Evolutionary conservation across 164 flowering plant genomes (phyloP).

Genomic region (Chimonanthus praecox): DNA sequence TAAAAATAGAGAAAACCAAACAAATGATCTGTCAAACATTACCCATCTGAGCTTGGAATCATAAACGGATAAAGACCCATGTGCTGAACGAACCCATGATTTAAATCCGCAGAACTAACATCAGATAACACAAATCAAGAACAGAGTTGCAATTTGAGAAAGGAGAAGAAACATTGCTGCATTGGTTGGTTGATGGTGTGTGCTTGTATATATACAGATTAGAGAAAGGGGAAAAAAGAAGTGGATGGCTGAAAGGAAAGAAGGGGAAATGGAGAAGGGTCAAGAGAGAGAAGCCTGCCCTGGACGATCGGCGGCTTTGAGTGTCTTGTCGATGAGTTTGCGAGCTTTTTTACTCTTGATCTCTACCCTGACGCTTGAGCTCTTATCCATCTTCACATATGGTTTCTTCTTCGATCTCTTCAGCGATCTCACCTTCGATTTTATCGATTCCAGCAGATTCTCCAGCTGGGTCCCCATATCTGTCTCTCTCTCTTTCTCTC

Average conservation of each 20-base stretch:
- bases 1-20: too few relatives aligned
- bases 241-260: not conserved
- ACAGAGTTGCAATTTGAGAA: too few relatives aligned
- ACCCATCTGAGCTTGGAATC: too few relatives aligned
- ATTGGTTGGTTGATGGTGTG: too few relatives aligned
- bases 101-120: too few relatives aligned
- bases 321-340: slow-evolving; percentile 65
- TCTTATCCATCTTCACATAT: slow-evolving; percentile 82
- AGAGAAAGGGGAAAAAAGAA: too few relatives aligned
- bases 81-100: too few relatives aligned
- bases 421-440: slow-evolving; percentile 63
- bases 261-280: not conserved
- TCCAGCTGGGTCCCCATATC: slow-evolving; percentile 59
- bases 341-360: slow-evolving; percentile 70
- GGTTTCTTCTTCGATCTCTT: slow-evolving; percentile 65
- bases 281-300: slow-evolving; percentile 40
- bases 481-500: not conserved
- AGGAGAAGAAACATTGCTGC: too few relatives aligned
- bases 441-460: slow-evolving; percentile 63
- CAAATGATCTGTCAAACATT: too few relatives aligned
- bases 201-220: too few relatives aligned
- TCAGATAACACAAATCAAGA: too few relatives aligned
- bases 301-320: slow-evolving; percentile 66
- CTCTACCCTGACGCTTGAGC: slow-evolving; percentile 77
- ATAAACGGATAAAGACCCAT: too few relatives aligned